phyloP scores from a whole-genome alignment of 176 grass and related monocot genomes.

The Guadua angustifolia region DNA sequence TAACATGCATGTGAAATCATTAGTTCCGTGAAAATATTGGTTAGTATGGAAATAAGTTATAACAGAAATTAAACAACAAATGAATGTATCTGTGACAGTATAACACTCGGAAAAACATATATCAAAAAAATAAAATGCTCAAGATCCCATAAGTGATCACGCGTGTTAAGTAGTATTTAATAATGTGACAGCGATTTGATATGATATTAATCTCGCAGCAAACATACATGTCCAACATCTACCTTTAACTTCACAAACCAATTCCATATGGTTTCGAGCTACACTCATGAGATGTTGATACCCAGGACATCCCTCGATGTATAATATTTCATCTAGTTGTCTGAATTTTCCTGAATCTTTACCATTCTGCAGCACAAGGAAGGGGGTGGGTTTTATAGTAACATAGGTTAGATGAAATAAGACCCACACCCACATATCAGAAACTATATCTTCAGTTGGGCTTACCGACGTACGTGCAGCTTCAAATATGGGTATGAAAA shows the following conservation, averaged over 20 bases:
- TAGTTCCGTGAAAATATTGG: slow-evolving; percentile 40
- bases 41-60: not conserved
- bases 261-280: slow-evolving; percentile 68
- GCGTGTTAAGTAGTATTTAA: not conserved
- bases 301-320: slow-evolving; percentile 85
- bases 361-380: slow-evolving; percentile 57
- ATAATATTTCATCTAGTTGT: slow-evolving; percentile 91
- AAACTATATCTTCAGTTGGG: slow-evolving; percentile 12
- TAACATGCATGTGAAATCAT: slow-evolving; percentile 28
- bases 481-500: slow-evolving; percentile 80
- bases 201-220: slow-evolving; percentile 8
- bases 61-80: not conserved
- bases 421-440: slow-evolving; percentile 10
- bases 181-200: not conserved
- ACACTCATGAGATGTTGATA: slow-evolving; percentile 77
- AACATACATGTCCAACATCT: slow-evolving; percentile 25
- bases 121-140: slow-evolving; percentile 3
- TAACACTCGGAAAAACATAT: slow-evolving; percentile 16
- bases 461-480: slow-evolving; percentile 79
- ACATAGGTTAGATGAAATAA: slow-evolving; percentile 17
- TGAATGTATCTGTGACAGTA: not conserved
- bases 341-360: slow-evolving; percentile 85
- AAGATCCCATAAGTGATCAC: not conserved
- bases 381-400: slow-evolving; percentile 15
- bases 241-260: slow-evolving; percentile 94